Base-by-base conservation (phyloP, 1,139 yeast species). In the Zygosaccharomyces pseudobailii region DNA sequence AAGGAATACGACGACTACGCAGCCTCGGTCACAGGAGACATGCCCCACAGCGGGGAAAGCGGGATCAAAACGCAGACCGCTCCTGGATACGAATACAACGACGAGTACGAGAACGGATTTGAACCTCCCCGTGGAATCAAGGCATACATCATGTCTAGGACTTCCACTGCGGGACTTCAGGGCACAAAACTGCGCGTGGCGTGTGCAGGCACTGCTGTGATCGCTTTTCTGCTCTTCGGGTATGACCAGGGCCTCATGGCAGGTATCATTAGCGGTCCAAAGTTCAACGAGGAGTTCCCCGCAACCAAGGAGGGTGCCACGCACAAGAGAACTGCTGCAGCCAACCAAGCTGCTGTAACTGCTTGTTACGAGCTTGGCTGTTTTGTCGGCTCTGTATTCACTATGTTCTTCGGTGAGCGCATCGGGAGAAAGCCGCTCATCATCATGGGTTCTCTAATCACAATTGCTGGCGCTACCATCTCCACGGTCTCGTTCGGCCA, bases 221-320 rank as follows among this genome's bases (percentile, higher is more conserved):
- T 78, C 37, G 89, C 87, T 10, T 85, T 85, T 64, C 76, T 85
- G 23, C 70, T 79, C 40, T 85, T 85, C 61, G 94, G 95, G 49
- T 84, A 84, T 59, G 90, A 85, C 63, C 92, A 85, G 67, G 94
- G 94, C 61, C 75, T 85, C 48, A 81, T 84, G 87, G 77, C 85
- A 6, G 86, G 87, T 60, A 69, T 82, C 46, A 80, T 84, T 54
- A 78, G 85, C 24, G 84, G 84, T 46, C 69, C 68, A 0, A 76
- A 79, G 55, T 84, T 84, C 61, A 74, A 75, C 57, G 55, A 67
- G 13, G 82, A 75, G 47, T 82, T 82, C 63, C 86, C 87, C 5
- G 75, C 77, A 6, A 76, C 82, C 21, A 58, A 60, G 39, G 58
- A 55, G 31, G 58, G 56, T 39, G 59, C 62, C 42, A 64, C 62